Evolutionary conservation across 1,284 basidiomycete species (phyloP), one percentile per base, ranked within the genome.

Genomic region (Peniophora sp.): DNA sequence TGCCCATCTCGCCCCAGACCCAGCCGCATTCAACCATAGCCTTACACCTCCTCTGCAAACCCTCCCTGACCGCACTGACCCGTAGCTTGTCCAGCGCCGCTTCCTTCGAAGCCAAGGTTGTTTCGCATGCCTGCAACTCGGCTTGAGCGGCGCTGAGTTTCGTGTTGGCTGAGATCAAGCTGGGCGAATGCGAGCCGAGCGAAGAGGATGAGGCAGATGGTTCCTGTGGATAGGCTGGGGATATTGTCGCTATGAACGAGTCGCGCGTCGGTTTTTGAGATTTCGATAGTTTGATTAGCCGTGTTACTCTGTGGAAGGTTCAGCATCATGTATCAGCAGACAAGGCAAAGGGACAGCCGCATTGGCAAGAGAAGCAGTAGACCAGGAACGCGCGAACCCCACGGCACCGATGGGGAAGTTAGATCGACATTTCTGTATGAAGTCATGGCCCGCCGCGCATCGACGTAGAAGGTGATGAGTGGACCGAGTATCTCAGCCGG

Each of bases 101-200:
- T 59, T 90, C 85, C 63, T 86, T 87, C 23, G 67, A 56, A 0
- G 81, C 81, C 3, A 90, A 70, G 52, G 85, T 83, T 0, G 77
- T 70, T 59, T 90, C 86, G 62, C 88, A 91, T 8, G 85, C 88
- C 56, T 89, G 85, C 16, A 90, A 68, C 56, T 89, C 83, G 0
- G 80, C 69, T 56, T 90, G 88, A 0, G 86, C 86, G 2, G 75
- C 64, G 0, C 71, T 70, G 10, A 90, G 73, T 62, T 86, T 89
- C 22, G 68, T 58, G 11, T 69, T 59, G 3, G 67, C 52, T 2
- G 60, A 24, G 3, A 70, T 62, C 16, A 71, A 69, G 12, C 65
- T 63, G 6, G 63, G 60, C 1, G 65, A 67, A 39, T 64, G 64
- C 48, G 61, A 68, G 35, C 60, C 68, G 55, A 59, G 62, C 36